phyloP scores from a whole-genome alignment of 345 rosid species.

The Clausena lansium region DNA sequence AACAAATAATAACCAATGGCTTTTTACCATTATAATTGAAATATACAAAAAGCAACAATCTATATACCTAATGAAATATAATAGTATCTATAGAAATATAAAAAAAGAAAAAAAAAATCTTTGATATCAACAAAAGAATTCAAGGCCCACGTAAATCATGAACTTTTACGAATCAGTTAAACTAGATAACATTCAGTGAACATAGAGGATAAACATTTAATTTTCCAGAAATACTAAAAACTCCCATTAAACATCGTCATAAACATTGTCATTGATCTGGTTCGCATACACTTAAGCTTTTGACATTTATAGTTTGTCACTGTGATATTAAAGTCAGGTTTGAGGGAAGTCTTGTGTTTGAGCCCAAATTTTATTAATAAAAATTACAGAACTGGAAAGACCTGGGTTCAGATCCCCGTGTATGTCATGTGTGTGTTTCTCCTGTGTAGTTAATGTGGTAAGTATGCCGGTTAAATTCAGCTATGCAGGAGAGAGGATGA shows the following conservation, averaged over 20 bases:
- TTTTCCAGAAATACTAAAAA: constrained; percentile 8
- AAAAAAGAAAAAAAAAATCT: background rate
- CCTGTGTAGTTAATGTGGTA: background rate
- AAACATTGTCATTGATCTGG: background rate
- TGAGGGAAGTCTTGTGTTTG: background rate
- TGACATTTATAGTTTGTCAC: background rate
- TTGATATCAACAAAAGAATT: background rate
- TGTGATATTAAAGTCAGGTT: background rate
- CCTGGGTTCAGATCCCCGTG: background rate
- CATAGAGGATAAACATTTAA: constrained; percentile 2
- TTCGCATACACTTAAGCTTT: background rate
- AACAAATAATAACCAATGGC: background rate
- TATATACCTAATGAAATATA: background rate
- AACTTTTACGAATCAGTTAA: background rate
- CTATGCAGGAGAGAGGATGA: background rate
- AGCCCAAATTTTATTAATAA: background rate
- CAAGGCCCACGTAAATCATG: background rate
- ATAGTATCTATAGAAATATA: background rate
- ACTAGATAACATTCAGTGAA: background rate
- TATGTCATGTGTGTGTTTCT: background rate
- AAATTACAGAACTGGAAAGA: background rate
- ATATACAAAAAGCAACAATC: constrained; percentile 10
- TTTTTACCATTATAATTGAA: background rate
- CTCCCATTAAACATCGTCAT: background rate
- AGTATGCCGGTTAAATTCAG: background rate